Evolutionary conservation across 176 grass and related monocot species (phyloP).

Genomic region (barley (Hordeum vulgare)): DNA sequence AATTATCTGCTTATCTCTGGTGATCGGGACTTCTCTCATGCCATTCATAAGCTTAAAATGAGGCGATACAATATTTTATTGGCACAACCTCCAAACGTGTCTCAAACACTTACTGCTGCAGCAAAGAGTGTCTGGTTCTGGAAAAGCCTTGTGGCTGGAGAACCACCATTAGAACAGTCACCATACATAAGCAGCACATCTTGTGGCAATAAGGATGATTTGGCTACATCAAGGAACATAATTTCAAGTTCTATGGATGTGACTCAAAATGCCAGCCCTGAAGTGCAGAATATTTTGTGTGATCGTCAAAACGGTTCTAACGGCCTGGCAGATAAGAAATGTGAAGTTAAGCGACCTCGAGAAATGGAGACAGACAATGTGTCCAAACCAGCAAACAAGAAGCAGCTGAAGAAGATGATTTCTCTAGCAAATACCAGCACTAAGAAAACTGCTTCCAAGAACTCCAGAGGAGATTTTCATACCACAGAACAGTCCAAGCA

Average conservation of each 20-base stretch:
- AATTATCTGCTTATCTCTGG: constrained; percentile 97
- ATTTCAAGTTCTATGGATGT: constrained; percentile 39
- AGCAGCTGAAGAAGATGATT: neutral
- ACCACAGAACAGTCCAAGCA: neutral
- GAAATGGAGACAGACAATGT: constrained; percentile 38
- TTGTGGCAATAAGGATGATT: constrained; percentile 30
- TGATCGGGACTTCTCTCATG: constrained; percentile 92
- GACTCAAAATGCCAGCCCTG: constrained; percentile 15
- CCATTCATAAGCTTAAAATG: constrained; percentile 88
- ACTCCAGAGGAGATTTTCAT: neutral
- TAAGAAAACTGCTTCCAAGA: neutral
- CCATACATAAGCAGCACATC: constrained; percentile 54
- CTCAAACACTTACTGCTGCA: constrained; percentile 75
- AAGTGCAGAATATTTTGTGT: constrained; percentile 21
- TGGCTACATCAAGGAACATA: constrained; percentile 16
- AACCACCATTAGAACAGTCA: constrained; percentile 58
- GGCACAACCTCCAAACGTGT: constrained; percentile 88
- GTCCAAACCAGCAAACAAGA: constrained; percentile 26
- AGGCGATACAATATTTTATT: constrained; percentile 93
- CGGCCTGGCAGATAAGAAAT: constrained; percentile 38
- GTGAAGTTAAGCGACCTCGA: constrained; percentile 43
- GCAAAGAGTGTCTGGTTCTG: constrained; percentile 87
- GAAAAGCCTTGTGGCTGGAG: constrained; percentile 74
- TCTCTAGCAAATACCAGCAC: neutral
- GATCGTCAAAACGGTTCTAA: constrained; percentile 57